A percentile compares a stretch with the other conserved stretches of the same genome.
phyloP scores from a whole-genome alignment of 768 basidiomycete genomes.

The Pisolithus orientalis region DNA sequence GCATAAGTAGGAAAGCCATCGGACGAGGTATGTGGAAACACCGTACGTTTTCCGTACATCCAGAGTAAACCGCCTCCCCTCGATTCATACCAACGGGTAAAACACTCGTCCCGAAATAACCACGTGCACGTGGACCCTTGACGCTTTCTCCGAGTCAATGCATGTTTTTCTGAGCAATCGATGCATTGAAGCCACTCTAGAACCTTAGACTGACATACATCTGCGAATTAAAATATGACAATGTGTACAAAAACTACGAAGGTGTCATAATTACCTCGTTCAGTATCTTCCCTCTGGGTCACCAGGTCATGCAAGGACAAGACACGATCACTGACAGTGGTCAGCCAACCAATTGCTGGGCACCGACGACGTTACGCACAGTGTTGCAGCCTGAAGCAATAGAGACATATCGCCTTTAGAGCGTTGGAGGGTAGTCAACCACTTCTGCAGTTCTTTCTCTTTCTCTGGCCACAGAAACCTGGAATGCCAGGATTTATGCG shows the following conservation, averaged over 20 bases:
- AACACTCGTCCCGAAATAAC: not conserved
- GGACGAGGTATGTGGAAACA: not conserved
- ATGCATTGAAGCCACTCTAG: not conserved
- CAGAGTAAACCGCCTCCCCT: slow-evolving; percentile 7
- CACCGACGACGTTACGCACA: not conserved
- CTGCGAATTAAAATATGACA: not conserved
- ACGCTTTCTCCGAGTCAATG: not conserved
- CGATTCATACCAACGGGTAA: not conserved
- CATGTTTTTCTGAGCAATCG: not conserved
- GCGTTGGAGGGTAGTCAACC: too few species aligned
- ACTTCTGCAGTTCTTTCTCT: not conserved
- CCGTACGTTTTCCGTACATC: slow-evolving; percentile 15
- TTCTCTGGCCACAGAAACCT: not conserved
- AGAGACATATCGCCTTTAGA: too few species aligned
- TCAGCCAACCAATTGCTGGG: not conserved
- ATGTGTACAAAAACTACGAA: too few species aligned
- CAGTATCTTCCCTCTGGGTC: not conserved
- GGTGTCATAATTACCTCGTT: not conserved
- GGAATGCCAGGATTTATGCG: not conserved
- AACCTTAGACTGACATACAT: not conserved
- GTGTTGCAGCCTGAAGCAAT: too few species aligned
- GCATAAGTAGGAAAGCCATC: not conserved
- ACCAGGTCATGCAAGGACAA: not conserved
- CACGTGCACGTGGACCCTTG: not conserved
- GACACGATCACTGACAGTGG: too few species aligned